Base-by-base conservation (phyloP, 352 stramenopile species). In the Pseudoperonospora humuli region DNA sequence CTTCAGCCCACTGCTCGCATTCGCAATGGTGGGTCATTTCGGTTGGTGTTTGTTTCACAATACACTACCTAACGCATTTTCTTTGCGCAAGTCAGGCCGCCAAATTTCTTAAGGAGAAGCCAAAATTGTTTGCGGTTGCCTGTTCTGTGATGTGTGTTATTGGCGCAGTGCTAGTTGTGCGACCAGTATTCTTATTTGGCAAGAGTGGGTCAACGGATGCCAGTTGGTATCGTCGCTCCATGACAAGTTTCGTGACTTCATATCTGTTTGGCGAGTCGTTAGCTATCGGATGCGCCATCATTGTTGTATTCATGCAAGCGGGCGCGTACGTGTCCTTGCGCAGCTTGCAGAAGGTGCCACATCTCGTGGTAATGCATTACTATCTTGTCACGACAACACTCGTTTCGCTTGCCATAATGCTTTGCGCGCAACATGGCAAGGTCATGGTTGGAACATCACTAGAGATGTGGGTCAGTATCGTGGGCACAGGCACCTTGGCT, bases 341-440 rank as follows among this genome's bases (percentile, higher is more conserved):
- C 2, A 57, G 57, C 9, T 44, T 82, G 27, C 61, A 78, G 39
- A 55, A 67, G 40, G 35, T 83, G 8, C 56, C 67, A 28, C 61
- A 76, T 41, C 61, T 83, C 18, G 62, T 76, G n/a, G 59, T 81
- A n/a, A 69, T 81, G 49, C 54, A 82, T 45, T 82, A 84, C 48
- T 71, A 74, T 35, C 33, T 84, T 20, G 52, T 80, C 15, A 57
- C 58, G 7, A 52, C 38, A 15, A 73, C 72, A 13, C 39, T 75
- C 7, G 39, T 70, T 14, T 78, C 73, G 11, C 56, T 68, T 3
- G 21, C 50, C 19, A 44, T 45, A 3, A 39, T 77, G 28, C 17
- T 65, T 6, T 23, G 58, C 17, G 34, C 64, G 13, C 39, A 76
- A 24, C 41, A 61, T 20, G 58, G 67, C 34, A 58, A 59, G 23